These are phyloP conservation scores for Saturnispora serradocipensis DNA, from an alignment of 805 yeast genomes.

Conservation along the genomic window DNA sequence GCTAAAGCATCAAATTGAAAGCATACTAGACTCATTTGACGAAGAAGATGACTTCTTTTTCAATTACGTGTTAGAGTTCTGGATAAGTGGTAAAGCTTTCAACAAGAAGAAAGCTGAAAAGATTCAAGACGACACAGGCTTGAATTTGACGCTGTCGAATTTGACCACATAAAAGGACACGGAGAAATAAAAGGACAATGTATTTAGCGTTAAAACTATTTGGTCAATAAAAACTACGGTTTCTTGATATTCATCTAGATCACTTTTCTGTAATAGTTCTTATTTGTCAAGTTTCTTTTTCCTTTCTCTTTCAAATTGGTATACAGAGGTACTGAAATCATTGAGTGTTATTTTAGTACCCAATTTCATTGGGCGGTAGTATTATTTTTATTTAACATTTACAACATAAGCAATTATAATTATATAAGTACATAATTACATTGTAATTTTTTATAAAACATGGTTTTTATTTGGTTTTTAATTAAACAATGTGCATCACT, in stretches of 20 bases:
- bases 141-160: not conserved
- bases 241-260: no score
- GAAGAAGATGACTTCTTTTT: constrained; percentile 28
- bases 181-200: not conserved
- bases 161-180: not conserved
- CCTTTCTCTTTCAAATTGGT: not conserved
- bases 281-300: not conserved
- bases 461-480: not conserved
- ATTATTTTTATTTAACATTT: not conserved
- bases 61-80: constrained; percentile 26
- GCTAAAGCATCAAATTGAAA: constrained; percentile 20
- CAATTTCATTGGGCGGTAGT: not conserved
- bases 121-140: constrained; percentile 12
- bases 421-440: not conserved
- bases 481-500: not conserved
- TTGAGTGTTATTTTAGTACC: not conserved
- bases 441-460: not conserved
- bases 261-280: not conserved
- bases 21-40: constrained; percentile 23
- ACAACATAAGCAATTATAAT: not conserved
- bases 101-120: constrained; percentile 22
- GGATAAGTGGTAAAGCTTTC: constrained; percentile 26
- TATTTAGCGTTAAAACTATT: not conserved
- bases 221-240: no score
- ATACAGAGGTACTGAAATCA: not conserved